phyloP scores from a whole-genome alignment of 163 green algal genomes.

The Prototheca wickerhamii region DNA sequence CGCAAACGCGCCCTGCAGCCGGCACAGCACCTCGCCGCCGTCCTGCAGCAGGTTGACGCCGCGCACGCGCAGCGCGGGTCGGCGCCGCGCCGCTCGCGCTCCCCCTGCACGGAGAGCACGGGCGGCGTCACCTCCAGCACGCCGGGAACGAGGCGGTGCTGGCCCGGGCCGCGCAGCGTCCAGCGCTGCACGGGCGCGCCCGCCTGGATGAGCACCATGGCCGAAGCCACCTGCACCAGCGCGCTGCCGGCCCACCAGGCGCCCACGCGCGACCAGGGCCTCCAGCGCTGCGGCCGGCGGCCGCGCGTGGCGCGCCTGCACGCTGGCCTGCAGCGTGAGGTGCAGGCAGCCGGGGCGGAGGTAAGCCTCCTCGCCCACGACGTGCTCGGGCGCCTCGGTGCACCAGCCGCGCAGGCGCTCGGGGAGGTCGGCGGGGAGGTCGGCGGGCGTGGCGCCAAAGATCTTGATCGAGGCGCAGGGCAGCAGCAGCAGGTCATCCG shows the following conservation, averaged over 20 bases:
- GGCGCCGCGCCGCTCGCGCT: not conserved
- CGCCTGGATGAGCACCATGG: not conserved
- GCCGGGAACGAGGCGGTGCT: slow-evolving; percentile 3
- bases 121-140: slow-evolving; percentile 10
- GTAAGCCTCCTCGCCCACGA: slow-evolving; percentile 42
- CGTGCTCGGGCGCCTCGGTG: not conserved
- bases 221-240: not conserved
- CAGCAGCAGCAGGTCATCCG: slow-evolving; percentile 14
- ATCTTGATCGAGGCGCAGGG: slow-evolving; percentile 58
- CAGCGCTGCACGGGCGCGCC: not conserved
- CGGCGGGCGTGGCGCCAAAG: slow-evolving; percentile 55
- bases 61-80: not conserved
- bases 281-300: no score
- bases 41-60: slow-evolving; percentile 27
- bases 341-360: slow-evolving; percentile 77
- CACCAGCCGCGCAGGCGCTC: slow-evolving; percentile 31
- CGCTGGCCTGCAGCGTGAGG: slow-evolving; percentile 52
- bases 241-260: not conserved
- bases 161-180: slow-evolving; percentile 4
- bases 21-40: slow-evolving; percentile 18
- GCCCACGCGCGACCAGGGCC: not conserved
- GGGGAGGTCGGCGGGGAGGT: slow-evolving; percentile 51
- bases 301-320: slow-evolving; percentile 13
- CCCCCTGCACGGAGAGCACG: not conserved
- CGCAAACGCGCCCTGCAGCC: slow-evolving; percentile 22